Base-by-base conservation (phyloP, 768 basidiomycete species). In the Vararia minispora region DNA sequence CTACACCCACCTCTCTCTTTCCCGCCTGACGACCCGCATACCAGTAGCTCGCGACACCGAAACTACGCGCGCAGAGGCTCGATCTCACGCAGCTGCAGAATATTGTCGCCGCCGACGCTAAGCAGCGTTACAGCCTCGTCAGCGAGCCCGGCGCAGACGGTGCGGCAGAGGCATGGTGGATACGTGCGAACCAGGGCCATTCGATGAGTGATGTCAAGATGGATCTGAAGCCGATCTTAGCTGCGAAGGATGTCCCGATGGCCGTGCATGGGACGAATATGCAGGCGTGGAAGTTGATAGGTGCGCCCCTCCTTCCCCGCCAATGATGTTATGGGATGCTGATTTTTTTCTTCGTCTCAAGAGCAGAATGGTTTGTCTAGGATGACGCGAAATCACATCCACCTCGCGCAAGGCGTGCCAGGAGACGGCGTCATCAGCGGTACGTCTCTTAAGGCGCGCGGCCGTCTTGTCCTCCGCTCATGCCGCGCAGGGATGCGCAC, bases 351-450 rank as follows among this genome's bases (percentile, higher is more conserved):
- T 31, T 31, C 33, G 25, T 21, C 20, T 21, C 10, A 33, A n/a
- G 44, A 91, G 88, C 67, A 11, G 63, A 61, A 6, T 45, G 90
- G 91, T 0, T 58, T 95, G 13, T 88, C 81, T 0, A 78, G 69
- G 45, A 95, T 92, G 90, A 68, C 60, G 10, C 68, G 94, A 18
- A 94, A 91, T 52, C 91, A 97, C 52, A 83, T 98, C 27, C 94
- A 99, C 57, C 66, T 95, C 11, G 91, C 92, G 0, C 83, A 90
- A 54, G 79, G 83, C 25, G 60, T 85, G 3, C 62, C 68, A 2
- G 74, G 76, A 1, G 60, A 76, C 2, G 69, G 71, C 5, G 76
- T 86, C 33, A 71, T 81, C 37, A 90, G 86, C 46, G 88, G 90
- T 87, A 40, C 18, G 76, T 57, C 35, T 36, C 30, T 18, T 34